Evolutionary conservation across 169 alveolate genomes (phyloP).

Genomic region (Eimeria necatrix): DNA sequence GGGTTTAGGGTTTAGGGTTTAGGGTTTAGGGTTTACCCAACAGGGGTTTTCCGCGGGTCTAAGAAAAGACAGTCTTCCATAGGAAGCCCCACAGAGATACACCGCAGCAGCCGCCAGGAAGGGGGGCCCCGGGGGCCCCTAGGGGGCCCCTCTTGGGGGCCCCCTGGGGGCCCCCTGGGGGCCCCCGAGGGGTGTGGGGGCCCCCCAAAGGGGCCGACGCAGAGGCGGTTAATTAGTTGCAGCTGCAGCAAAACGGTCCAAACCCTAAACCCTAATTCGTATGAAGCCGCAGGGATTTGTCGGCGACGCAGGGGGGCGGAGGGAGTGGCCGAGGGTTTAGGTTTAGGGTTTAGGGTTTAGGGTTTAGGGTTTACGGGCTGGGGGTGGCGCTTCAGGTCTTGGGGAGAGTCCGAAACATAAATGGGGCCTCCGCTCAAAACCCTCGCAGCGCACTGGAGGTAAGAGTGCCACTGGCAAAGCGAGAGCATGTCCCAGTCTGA

Average conservation of each 20-base stretch:
- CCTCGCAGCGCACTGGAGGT: conserved; percentile 53
- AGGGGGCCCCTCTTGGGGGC: background rate
- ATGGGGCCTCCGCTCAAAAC: conserved; percentile 43
- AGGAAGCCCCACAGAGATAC: background rate
- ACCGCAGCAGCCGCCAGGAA: background rate
- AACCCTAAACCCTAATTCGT: background rate
- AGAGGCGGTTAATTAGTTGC: background rate
- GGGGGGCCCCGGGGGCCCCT: background rate
- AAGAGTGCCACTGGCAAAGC: background rate
- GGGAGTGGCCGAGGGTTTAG: background rate
- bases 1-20: conserved; percentile 34
- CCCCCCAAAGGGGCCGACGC: background rate
- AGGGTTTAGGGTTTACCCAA: conserved; percentile 5
- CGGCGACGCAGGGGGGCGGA: too few relatives aligned
- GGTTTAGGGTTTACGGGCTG: background rate
- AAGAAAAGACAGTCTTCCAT: conserved; percentile 48
- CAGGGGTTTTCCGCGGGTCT: conserved; percentile 1
- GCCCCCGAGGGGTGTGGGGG: too few relatives aligned
- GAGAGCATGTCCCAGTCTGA: conserved; percentile 64
- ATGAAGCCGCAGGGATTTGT: too few relatives aligned
- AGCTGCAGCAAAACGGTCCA: background rate
- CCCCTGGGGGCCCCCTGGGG: background rate
- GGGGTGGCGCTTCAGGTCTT: background rate
- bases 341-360: conserved; percentile 18
- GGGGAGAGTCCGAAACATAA: background rate